Base-by-base conservation (phyloP, 176 grass and related monocot species). In the Panicum miliaceum region DNA sequence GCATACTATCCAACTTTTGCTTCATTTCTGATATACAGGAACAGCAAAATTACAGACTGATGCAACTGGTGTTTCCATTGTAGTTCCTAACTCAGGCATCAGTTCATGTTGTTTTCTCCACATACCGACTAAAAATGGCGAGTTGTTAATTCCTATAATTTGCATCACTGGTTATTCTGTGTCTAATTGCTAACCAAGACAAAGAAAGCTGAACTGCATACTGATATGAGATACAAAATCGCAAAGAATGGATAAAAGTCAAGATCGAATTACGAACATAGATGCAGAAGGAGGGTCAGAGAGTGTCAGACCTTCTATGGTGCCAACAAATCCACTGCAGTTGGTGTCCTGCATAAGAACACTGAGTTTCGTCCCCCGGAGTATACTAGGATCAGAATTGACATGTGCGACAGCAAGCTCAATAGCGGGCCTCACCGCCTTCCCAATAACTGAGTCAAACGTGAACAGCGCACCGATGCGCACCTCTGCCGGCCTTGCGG, bases 251-350 rank as follows among this genome's bases (percentile, higher is more conserved):
- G 4, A 76, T 41, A 85, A 56, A 51, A 51, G 1, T 68, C 11
- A 23, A 19, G 46, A 47, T 35, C 11, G 41, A 53, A 22, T 69
- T 69, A 46, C 52, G 38, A 76, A 23, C 27, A n/a, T 20, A 62
- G 34, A 45, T 19, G 36, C 34, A 61, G 60, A 47, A 15, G 47
- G 56, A 70, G 3, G 32, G n/a, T 26, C 11, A 60, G 57, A 59
- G 57, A 60, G n/a, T 25, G n/a, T 19, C 46, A 38, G 23, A 94
- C 90, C 92, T 88, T 90, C 82, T 22, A 92, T 85, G n/a, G 74
- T 92, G 45, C 92, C 92, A 36, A 92, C 61, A 90, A 94, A 94
- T 38, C 89, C 87, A 71, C 92, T 94, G 84, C 90, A 94, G 61
- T 94, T 92, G 18, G 92, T 92, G 58, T 94, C 92, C 85, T 94